Conservation (phyloP, 2,329 filamentous ascomycete species). For the Cercospora beticola region DNA sequence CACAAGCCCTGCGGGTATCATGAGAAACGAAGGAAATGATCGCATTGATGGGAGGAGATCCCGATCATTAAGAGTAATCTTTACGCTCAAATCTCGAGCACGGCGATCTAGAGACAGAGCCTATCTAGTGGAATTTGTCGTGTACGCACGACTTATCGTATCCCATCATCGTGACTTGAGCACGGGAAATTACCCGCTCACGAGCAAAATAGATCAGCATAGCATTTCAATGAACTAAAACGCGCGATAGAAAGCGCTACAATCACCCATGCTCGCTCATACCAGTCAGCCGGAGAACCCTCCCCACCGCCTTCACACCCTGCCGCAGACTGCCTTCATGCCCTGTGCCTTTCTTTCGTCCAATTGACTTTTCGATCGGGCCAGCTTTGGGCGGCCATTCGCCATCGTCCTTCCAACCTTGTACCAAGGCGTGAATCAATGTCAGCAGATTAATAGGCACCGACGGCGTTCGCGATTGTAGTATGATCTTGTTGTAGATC, state of each 20-base stretch:
- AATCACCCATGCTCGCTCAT: constrained; percentile 10
- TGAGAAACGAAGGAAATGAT: not conserved
- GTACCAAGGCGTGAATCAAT: constrained; percentile 75
- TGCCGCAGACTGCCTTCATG: constrained; percentile 38
- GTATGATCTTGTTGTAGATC: constrained; percentile 86
- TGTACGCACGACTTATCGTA: not conserved
- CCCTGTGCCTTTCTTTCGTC: constrained; percentile 38
- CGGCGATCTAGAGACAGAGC: not conserved
- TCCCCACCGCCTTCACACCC: constrained; percentile 47
- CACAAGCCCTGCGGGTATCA: not conserved
- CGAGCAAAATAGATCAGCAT: not conserved
- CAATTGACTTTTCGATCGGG: constrained; percentile 48
- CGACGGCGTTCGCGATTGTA: constrained; percentile 75
- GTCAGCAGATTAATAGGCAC: constrained; percentile 86
- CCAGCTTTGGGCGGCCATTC: constrained; percentile 78
- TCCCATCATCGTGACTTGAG: not conserved
- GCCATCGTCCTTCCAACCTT: constrained; percentile 88
- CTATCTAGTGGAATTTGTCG: not conserved
- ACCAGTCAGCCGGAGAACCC: constrained; percentile 40
- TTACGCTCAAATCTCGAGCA: not conserved
- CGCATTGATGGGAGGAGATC: not conserved
- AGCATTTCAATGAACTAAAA: not conserved
- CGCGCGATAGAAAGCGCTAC: not conserved
- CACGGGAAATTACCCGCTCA: not conserved
- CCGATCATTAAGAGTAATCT: not conserved